These are phyloP conservation scores for Rhizophora apiculata DNA, from an alignment of 345 rosid species.

Conservation along the genomic window DNA sequence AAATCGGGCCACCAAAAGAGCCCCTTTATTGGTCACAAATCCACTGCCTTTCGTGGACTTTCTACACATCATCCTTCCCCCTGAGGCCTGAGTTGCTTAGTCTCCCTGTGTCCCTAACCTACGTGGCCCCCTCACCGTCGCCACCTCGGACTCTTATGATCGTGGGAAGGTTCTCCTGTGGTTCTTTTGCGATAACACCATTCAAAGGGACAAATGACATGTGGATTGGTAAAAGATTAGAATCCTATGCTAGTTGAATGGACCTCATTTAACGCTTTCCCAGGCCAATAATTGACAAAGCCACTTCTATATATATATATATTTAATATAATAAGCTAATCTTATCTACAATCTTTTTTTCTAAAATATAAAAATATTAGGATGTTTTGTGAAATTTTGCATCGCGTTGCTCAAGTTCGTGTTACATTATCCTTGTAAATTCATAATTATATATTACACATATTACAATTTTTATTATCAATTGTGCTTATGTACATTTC, in stretches of 20 bases:
- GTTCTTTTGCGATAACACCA: conserved; percentile 19
- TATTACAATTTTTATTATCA: too few species aligned
- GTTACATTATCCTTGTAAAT: too few species aligned
- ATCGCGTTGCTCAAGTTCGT: too few species aligned
- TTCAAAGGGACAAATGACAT: conserved; percentile 24
- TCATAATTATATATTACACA: too few species aligned
- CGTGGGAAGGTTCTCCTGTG: conserved; percentile 30
- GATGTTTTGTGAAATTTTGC: neutral
- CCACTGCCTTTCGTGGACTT: conserved; percentile 5
- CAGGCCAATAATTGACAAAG: conserved; percentile 38
- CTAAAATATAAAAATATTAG: neutral
- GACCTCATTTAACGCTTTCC: conserved; percentile 27
- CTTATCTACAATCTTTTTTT: neutral
- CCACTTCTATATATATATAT: neutral
- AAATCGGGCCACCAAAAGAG: conserved; percentile 8
- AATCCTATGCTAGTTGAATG: conserved; percentile 51
- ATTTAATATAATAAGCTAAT: neutral
- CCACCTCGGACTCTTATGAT: conserved; percentile 32
- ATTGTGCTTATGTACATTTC: too few species aligned
- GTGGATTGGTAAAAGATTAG: conserved; percentile 36
- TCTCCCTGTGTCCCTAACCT: conserved; percentile 11
- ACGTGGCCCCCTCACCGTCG: conserved; percentile 24
- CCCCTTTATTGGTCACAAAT: neutral
- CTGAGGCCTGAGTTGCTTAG: neutral
- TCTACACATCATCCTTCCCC: conserved; percentile 8